Percentiles rank a stretch among this genome's conserved stretches.
Conservation (phyloP, 2,329 filamentous ascomycete species). For the Talaromyces sp. region DNA sequence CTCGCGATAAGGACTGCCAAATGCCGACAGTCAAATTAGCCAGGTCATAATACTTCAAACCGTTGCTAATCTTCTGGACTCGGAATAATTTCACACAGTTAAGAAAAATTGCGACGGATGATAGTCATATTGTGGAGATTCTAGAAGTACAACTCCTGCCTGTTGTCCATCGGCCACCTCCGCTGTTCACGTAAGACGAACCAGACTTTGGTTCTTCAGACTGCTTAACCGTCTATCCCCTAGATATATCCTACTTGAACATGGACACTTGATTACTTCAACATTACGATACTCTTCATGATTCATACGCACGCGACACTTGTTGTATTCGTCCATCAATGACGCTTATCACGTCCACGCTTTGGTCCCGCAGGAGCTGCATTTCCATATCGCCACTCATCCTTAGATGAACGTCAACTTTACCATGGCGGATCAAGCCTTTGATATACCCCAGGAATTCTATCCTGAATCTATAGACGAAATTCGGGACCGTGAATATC, state of each 20-base stretch:
- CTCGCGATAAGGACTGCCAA: neutral
- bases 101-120: neutral
- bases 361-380: neutral
- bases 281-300: neutral
- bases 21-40: neutral
- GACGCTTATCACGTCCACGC: neutral
- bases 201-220: neutral
- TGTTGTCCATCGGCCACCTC: slow-evolving; percentile 9
- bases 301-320: neutral
- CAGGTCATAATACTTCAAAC: neutral
- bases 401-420: neutral
- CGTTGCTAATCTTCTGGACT: neutral
- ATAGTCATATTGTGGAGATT: neutral
- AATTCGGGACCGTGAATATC: slow-evolving; percentile 49
- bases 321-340: neutral
- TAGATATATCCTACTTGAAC: neutral
- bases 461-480: slow-evolving; percentile 44
- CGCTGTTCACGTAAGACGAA: neutral
- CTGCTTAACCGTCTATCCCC: neutral
- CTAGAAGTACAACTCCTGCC: neutral
- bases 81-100: neutral
- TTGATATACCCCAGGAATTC: slow-evolving; percentile 32
- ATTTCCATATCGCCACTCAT: slow-evolving; percentile 16
- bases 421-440: slow-evolving; percentile 9
- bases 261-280: neutral